These are phyloP conservation scores for Hymenoscyphus albidus DNA, from an alignment of 2,329 filamentous ascomycete genomes.

Conservation along the genomic window DNA sequence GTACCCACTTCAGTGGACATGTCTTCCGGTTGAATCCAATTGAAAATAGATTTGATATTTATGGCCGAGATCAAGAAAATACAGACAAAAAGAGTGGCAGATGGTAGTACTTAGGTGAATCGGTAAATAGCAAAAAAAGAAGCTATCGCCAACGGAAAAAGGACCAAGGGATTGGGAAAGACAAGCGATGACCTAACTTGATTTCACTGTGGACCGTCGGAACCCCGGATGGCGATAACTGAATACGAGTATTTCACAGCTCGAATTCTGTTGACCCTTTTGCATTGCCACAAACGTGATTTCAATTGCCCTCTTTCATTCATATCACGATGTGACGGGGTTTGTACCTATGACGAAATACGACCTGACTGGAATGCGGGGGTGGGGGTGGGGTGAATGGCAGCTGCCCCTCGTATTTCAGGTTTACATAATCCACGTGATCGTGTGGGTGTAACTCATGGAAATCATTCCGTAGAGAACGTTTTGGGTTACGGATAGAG, in stretches of 20 bases:
- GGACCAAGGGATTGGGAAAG: neutral
- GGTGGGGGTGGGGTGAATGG: too few species aligned
- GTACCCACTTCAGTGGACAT: slow-evolving; percentile 5
- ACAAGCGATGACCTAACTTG: neutral
- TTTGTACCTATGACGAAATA: neutral
- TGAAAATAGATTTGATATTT: neutral
- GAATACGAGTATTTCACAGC: neutral
- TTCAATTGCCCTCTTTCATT: neutral
- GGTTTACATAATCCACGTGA: too few species aligned
- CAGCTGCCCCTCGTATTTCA: too few species aligned
- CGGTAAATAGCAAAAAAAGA: neutral
- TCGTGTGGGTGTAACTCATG: too few species aligned
- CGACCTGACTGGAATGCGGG: too few species aligned
- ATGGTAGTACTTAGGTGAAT: neutral
- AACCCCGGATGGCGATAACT: neutral
- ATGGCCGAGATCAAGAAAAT: neutral
- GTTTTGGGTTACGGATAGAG: too few species aligned
- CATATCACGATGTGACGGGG: slow-evolving; percentile 1
- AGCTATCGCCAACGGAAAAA: neutral
- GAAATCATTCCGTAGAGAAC: too few species aligned
- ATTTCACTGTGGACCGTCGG: neutral
- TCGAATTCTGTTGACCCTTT: neutral
- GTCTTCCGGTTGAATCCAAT: neutral
- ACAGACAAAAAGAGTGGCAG: neutral
- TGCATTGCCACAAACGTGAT: neutral